Base-by-base conservation (phyloP, 2,329 filamentous ascomycete species). In the Monilinia vaccinii-corymbosi region DNA sequence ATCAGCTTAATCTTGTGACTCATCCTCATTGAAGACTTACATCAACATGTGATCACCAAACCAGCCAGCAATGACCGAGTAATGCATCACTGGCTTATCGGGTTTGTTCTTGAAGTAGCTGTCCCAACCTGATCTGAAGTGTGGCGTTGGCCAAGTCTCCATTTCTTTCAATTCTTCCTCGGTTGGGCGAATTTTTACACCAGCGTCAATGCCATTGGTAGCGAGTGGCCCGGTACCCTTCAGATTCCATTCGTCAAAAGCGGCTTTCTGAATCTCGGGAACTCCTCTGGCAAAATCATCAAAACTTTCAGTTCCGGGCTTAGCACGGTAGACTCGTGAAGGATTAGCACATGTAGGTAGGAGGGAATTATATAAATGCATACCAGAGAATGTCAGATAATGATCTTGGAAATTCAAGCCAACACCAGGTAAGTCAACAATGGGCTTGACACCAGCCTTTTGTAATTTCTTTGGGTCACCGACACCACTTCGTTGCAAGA, bases 51-150 rank as follows among this genome's bases (percentile, higher is more conserved):
- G 81, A 70, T 83, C 81, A 34, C 81, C 81, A 36, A 83, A 83
- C 67, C 69, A 78, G 64, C 86, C 86, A 18, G 86, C 77, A 69
- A 92, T 91, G 59, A 91, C 82, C 1, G 81, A 87, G 75, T 92
- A 92, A 71, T 92, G 89, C 88, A 92, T 92, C 47, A 92, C 88
- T 0, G 88, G 89, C 79, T 92, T 92, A 74, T 92, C 88, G 1
- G 87, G 87, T 77, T 91, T 91, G 71, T 92, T 75, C 77, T 90
- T 88, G 74, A 92, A 93, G 76, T 93, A 92, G 58, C 81, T 85
- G 67, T 92, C 84, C 87, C 88, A 93, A 2, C 88, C 87, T 8
- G 81, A 80, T 49, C 79, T 80, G 77, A 93, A 93, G 57, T 90
- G 84, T 13, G 83, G 83, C 51, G 83, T 89, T 0, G 88, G 88